These are phyloP conservation scores for Tylopilus orsonianus DNA, from an alignment of 1,284 basidiomycete genomes.

Conservation along the genomic window DNA sequence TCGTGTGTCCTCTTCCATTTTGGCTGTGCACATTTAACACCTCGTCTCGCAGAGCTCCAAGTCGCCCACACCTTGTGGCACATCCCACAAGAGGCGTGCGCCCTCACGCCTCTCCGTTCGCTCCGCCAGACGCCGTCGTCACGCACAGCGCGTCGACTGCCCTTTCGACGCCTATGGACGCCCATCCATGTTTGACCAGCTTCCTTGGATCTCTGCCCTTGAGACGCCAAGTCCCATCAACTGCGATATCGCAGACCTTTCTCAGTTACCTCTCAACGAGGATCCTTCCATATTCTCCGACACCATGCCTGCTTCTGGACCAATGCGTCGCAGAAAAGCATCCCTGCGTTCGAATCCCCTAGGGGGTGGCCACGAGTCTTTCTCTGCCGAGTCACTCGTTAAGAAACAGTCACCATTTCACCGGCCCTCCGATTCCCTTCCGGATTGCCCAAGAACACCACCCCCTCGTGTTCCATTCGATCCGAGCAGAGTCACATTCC, in stretches of 20 bases:
- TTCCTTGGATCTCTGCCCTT: conserved; percentile 61
- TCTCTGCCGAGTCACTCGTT: conserved; percentile 11
- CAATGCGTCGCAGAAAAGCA: conserved; percentile 55
- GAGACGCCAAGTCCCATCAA: conserved; percentile 42
- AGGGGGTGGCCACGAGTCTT: conserved; percentile 24
- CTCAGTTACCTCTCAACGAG: conserved; percentile 41
- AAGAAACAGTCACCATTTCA: conserved; percentile 22
- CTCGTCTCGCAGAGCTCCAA: conserved; percentile 33
- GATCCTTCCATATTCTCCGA: conserved; percentile 25
- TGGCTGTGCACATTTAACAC: conserved; percentile 9
- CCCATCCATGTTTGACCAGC: conserved; percentile 48
- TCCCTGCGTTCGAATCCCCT: conserved; percentile 51
- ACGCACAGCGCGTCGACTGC: conserved; percentile 33
- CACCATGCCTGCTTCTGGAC: conserved; percentile 40
- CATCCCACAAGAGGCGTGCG: conserved; percentile 33
- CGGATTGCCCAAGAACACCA: conserved; percentile 41
- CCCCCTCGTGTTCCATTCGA: conserved; percentile 39
- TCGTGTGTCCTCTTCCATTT: conserved; percentile 25
- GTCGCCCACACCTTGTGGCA: conserved; percentile 39
- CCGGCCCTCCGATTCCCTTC: conserved; percentile 20
- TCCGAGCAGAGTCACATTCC: conserved; percentile 51
- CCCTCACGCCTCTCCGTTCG: conserved; percentile 26
- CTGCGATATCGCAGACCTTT: conserved; percentile 60
- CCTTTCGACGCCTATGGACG: conserved; percentile 31
- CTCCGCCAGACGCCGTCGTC: conserved; percentile 38